Percentiles rank a stretch among this genome's conserved stretches.
Evolutionary conservation across 148 eudicot genomes (phyloP).

Genomic region (Rhododendron simsii): DNA sequence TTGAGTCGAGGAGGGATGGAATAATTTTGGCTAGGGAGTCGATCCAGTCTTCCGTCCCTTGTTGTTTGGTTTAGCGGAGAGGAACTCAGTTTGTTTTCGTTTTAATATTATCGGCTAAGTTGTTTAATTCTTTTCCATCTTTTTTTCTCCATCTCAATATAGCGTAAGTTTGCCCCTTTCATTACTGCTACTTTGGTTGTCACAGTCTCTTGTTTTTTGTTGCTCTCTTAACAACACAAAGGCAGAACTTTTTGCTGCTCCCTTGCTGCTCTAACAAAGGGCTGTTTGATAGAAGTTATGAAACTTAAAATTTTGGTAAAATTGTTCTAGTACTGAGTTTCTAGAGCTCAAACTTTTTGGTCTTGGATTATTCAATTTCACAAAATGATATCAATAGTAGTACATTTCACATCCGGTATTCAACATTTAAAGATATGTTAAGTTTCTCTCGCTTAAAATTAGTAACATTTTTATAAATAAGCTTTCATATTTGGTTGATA

Average conservation of each 20-base stretch:
- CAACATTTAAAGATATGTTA: background rate
- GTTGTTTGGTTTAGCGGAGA: background rate
- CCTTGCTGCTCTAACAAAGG: background rate
- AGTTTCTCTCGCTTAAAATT: background rate
- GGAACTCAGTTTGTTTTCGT: background rate
- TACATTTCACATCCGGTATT: background rate
- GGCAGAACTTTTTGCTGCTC: background rate
- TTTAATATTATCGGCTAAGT: background rate
- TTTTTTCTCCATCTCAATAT: background rate
- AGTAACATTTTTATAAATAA: background rate
- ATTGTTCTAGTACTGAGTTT: background rate
- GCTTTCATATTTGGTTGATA: background rate
- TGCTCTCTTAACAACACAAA: background rate
- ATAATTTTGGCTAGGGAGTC: background rate
- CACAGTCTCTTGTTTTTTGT: background rate
- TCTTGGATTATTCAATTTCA: background rate
- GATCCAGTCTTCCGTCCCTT: background rate
- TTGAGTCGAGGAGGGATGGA: background rate
- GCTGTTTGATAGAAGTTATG: background rate
- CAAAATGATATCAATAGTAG: background rate
- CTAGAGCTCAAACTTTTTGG: background rate
- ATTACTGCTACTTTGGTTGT: background rate
- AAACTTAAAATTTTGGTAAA: no score
- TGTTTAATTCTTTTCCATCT: background rate
- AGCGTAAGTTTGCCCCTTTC: background rate